Evolutionary conservation across 1,284 basidiomycete genomes (phyloP), one percentile per base, ranked within the genome.

Genomic region (Xanthoconium separans): DNA sequence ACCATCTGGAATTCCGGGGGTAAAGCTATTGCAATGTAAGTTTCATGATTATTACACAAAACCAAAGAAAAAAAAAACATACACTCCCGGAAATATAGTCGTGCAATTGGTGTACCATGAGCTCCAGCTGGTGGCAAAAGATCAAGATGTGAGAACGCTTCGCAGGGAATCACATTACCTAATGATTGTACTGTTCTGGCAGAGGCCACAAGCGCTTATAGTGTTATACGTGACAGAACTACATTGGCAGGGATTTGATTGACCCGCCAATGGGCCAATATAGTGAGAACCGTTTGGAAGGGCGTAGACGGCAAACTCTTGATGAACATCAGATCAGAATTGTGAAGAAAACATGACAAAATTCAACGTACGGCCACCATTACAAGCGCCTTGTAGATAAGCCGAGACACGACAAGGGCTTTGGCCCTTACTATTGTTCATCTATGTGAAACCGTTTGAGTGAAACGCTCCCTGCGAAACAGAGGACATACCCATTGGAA

Each of bases 381-480:
- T 56, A 37, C 75, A 76, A 1, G 55, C 67, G 27, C 62, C 65
- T 43, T 61, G 53, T 4, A 73, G 50, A 58, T 70, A 74, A 2
- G 73, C 66, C 10, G 64, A 44, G 34, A 76, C 54, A 6, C 65
- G 7, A 45, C 75, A 76, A 22, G 74, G 71, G 18, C 51, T 66
- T 45, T 75, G 75, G 15, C 13, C 29, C 13, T 52, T 51, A 36
- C 59, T 66, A 37, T 75, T 75, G 58, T 51, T 20, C 65, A 73
- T 65, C 74, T 74, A 30, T 8, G 18, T 4, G 20, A 39, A 48
- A 37, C 29, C 24, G 18, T 3, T 18, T 47, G 33, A 12, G 30
- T 12, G 34, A 50, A 48, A 47, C 15, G 31, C 13, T 22, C 13
- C 15, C 4, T 7, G 13, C 2, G 15, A 36, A 8, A 24, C 1